Evolutionary conservation across 1,284 basidiomycete genomes (phyloP).

Genomic region (Peniophora sp.): DNA sequence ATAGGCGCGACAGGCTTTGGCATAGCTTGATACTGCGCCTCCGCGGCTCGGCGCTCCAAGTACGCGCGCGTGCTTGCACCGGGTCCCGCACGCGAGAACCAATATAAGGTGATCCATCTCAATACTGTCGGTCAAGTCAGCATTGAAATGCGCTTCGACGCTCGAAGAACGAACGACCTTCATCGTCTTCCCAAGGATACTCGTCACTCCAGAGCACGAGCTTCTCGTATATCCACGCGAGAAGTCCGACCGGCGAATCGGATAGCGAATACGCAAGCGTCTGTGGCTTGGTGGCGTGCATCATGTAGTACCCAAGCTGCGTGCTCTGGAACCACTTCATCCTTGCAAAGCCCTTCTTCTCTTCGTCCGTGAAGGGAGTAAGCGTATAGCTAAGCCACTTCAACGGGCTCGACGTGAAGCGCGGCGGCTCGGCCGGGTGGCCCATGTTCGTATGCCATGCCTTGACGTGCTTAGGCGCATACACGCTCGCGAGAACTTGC

Average conservation of each 20-base stretch:
- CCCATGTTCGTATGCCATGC: conserved; percentile 29
- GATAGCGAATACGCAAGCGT: conserved; percentile 47
- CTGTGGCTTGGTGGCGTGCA: conserved; percentile 46
- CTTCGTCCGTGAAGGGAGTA: conserved; percentile 24
- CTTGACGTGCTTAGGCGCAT: conserved; percentile 24
- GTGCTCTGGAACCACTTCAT: conserved; percentile 19
- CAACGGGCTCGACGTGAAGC: neutral
- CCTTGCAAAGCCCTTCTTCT: conserved; percentile 29
- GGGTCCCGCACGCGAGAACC: conserved; percentile 49
- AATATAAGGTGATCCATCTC: conserved; percentile 52
- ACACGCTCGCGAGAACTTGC: conserved; percentile 17
- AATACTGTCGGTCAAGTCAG: conserved; percentile 29
- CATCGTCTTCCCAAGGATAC: conserved; percentile 45
- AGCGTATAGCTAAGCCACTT: conserved; percentile 5
- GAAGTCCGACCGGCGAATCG: conserved; percentile 48
- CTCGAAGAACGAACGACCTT: conserved; percentile 21
- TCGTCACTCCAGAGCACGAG: conserved; percentile 41
- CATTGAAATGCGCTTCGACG: neutral
- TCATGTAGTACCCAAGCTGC: conserved; percentile 31
- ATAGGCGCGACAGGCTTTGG: conserved; percentile 28
- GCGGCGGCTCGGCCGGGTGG: neutral
- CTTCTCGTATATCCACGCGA: conserved; percentile 59
- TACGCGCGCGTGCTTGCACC: conserved; percentile 47
- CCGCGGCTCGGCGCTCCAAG: conserved; percentile 25
- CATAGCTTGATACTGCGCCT: neutral